Base-by-base conservation (phyloP, 768 basidiomycete species). In the Xerocomellus intermedius region DNA sequence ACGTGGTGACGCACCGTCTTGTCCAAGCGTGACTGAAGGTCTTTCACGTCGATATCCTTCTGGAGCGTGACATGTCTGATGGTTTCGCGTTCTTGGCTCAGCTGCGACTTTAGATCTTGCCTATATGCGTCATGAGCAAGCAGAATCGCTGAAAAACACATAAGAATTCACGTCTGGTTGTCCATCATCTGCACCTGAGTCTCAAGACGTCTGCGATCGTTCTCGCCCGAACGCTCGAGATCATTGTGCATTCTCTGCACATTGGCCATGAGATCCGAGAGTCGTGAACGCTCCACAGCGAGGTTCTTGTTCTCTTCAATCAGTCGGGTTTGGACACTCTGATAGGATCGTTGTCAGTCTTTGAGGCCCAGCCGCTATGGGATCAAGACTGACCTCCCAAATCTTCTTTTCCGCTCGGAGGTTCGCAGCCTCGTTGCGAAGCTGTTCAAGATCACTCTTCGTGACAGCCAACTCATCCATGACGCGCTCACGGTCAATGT, bases 321-420 rank as follows among this genome's bases (percentile, higher is more conserved):
- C 14, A 98, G 78, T 26, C 95, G 86, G 42, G 64, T 64, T 78
- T 97, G 92, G 32, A 90, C 81, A 58, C 82, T 83, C 93, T 94
- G 58, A 44, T 5, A 37, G 47, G 55, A 28, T n/a, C 48, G 42
- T 65, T 43, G 28, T 28, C 28, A 64, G n/a, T 38, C 8, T 49
- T 26, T n/a, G 17, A 10, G 4, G 5, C 35, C 8, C 8, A 8
- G 21, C 5, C n/a, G 4, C 14, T 4, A n/a, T 21, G 6, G 6
- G 22, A 56, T 2, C 35, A 36, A n/a, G 33, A 65, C 80, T 32
- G 49, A 91, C 93, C 86, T 92, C 91, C 88, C 89, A 93, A 35
- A 95, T 90, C 65, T 84, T 87, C 77, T 93, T 95, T 79, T 98
- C 96, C 0, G 94, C 94, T 41, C 89, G 84, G 17, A 97, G 80